Evolutionary conservation across 2,329 filamentous ascomycete genomes (phyloP).

Genomic region (Thermochaetoides dissita): DNA sequence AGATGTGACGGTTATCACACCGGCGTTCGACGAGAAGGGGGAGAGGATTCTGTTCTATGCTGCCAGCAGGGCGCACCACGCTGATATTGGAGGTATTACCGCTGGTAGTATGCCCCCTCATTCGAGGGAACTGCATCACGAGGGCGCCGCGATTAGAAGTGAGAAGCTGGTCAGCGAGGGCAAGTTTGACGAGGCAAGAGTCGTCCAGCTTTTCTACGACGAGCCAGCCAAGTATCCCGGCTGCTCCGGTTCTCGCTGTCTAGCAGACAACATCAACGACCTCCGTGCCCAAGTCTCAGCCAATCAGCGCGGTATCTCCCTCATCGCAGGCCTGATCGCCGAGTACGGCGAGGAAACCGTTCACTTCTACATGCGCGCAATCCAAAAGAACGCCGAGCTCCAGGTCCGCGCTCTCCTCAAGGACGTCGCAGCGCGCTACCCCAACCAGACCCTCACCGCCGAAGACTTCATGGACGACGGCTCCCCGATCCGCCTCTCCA

Average conservation of each 20-base stretch:
- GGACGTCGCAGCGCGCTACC: conserved; percentile 53
- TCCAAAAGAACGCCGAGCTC: conserved; percentile 66
- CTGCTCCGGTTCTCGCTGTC: conserved; percentile 63
- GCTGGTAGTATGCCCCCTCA: conserved; percentile 74
- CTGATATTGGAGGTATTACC: conserved; percentile 71
- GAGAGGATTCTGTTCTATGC: conserved; percentile 71
- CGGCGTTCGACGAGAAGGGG: conserved; percentile 52
- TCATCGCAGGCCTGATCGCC: conserved; percentile 60
- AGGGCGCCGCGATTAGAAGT: conserved; percentile 50
- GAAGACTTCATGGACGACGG: conserved; percentile 82
- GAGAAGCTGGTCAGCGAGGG: conserved; percentile 64
- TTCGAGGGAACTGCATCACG: conserved; percentile 50
- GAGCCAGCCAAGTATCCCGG: conserved; percentile 63
- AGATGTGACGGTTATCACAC: conserved; percentile 70
- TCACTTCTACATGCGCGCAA: conserved; percentile 70
- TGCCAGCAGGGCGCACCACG: conserved; percentile 67
- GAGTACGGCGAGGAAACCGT: conserved; percentile 69
- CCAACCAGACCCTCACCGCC: conserved; percentile 56
- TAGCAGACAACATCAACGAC: conserved; percentile 75
- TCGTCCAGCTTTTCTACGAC: conserved; percentile 55
- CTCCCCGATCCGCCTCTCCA: conserved; percentile 58
- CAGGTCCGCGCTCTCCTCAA: conserved; percentile 63
- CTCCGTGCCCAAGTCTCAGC: conserved; percentile 77
- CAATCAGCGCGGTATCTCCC: conserved; percentile 70
- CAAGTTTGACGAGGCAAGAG: conserved; percentile 63